These are phyloP conservation scores for Fusarium pseudoanthophilum DNA, from an alignment of 2,329 filamentous ascomycete genomes.

Conservation along the genomic window DNA sequence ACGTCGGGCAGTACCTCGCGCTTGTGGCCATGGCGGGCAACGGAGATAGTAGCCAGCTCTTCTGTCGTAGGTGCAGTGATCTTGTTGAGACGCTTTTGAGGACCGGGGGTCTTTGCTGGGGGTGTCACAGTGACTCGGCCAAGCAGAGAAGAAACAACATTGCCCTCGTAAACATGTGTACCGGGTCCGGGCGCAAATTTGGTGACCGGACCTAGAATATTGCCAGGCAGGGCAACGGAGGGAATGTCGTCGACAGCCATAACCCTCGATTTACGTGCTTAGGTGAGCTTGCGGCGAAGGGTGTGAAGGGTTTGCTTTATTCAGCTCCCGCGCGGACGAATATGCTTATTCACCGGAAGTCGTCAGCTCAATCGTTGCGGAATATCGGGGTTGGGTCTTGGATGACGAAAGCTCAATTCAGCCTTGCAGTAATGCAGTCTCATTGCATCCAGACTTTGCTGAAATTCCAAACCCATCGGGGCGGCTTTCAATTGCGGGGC, in stretches of 20 bases:
- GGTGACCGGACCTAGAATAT: constrained; percentile 75
- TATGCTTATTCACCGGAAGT: constrained; percentile 17
- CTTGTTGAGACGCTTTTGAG: constrained; percentile 69
- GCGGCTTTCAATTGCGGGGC: constrained; percentile 26
- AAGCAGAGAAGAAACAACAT: constrained; percentile 84
- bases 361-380: constrained; percentile 11
- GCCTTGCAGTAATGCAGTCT: constrained; percentile 25
- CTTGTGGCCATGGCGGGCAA: constrained; percentile 61
- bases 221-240: constrained; percentile 81
- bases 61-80: constrained; percentile 60
- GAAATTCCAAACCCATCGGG: constrained; percentile 31
- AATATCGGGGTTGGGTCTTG: constrained; percentile 1
- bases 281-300: constrained; percentile 20
- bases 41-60: constrained; percentile 65
- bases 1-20: constrained; percentile 85
- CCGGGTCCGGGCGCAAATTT: constrained; percentile 81
- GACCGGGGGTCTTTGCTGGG: constrained; percentile 58
- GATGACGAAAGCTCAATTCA: constrained; percentile 27
- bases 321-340: constrained; percentile 6
- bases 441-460: background rate
- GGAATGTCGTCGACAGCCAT: constrained; percentile 52
- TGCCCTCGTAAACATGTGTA: constrained; percentile 81
- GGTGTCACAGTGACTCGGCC: constrained; percentile 72
- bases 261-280: constrained; percentile 8
- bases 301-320: background rate